Base-by-base conservation (phyloP, 257 asterid species). In the Cinchona pubescens region DNA sequence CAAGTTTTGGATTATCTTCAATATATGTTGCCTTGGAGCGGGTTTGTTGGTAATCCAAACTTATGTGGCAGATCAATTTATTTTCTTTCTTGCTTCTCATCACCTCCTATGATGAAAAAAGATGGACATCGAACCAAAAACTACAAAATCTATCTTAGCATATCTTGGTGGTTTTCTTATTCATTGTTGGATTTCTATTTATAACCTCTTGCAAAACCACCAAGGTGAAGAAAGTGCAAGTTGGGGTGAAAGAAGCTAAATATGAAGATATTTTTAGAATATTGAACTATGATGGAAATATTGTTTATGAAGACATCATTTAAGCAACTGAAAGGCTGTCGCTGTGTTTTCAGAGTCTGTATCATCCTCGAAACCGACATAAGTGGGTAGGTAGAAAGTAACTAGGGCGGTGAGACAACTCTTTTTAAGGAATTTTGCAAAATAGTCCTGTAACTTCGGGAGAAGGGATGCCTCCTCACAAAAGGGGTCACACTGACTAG, bases 261-360 rank as follows among this genome's bases (percentile, higher is more conserved):
- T 63, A 70, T 49, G 74, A 48, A 8, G 74, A 70, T 14, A 49
- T 49, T 32, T 48, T 70, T 14, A 49, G 4, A 49, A 49, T 70
- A 0, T 70, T 32, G 74, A 70, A 70, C 46, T 70, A 32, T 19
- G 63, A 70, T 19, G 74, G 74, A 70, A 70, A 49, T 32, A 27
- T 70, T 3, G 63, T 63, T 6, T 70, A 70, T 35, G 30, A 10
- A 30, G 74, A 70, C 32, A 49, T 70, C 48, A 70, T 70, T 1
- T 32, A 35, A 34, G 75, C 35, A 29, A 51, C 64, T 18, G 61
- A 69, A 49, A n/a, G n/a, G n/a, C n/a, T n/a, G n/a, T n/a, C n/a
- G n/a, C n/a, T n/a, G n/a, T n/a, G n/a, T n/a, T n/a, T n/a, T n/a
- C n/a, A n/a, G n/a, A n/a, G n/a, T n/a, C n/a, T n/a, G n/a, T n/a